Percentiles rank a stretch among this genome's conserved stretches.
Conservation (phyloP, 2,329 filamentous ascomycete genomes). For the Chaetomium strumarium region DNA sequence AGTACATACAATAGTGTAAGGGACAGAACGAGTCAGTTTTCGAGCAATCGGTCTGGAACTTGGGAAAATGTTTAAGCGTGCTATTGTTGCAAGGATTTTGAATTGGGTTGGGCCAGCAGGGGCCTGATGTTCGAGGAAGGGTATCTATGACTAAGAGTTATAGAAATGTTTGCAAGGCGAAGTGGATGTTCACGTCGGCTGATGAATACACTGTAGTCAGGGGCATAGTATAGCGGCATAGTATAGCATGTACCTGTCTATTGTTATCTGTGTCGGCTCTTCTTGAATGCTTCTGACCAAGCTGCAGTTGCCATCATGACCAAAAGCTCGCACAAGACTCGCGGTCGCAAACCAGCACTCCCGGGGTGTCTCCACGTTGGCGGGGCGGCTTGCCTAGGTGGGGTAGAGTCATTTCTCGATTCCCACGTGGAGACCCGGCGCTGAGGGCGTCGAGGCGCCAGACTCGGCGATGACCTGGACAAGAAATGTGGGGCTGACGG, state of each 20-base stretch:
- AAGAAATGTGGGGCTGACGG: neutral
- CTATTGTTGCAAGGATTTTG: neutral
- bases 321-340: no score
- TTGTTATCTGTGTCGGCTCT: no score
- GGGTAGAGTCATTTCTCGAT: neutral
- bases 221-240: no score
- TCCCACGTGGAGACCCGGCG: constrained; percentile 11
- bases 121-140: neutral
- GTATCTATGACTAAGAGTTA: no score
- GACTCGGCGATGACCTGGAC: neutral
- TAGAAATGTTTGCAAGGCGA: no score
- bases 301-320: no score
- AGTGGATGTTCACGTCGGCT: no score
- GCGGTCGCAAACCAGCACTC: neutral
- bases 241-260: no score
- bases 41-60: neutral
- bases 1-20: neutral
- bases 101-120: neutral
- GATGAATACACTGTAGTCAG: no score
- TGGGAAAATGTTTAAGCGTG: no score
- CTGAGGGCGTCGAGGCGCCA: neutral
- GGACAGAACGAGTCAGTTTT: constrained; percentile 5
- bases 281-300: no score
- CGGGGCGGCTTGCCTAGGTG: neutral
- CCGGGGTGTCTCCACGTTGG: neutral